phyloP scores from a whole-genome alignment of 352 stramenopile species.

The Pythium scleroteichum region DNA sequence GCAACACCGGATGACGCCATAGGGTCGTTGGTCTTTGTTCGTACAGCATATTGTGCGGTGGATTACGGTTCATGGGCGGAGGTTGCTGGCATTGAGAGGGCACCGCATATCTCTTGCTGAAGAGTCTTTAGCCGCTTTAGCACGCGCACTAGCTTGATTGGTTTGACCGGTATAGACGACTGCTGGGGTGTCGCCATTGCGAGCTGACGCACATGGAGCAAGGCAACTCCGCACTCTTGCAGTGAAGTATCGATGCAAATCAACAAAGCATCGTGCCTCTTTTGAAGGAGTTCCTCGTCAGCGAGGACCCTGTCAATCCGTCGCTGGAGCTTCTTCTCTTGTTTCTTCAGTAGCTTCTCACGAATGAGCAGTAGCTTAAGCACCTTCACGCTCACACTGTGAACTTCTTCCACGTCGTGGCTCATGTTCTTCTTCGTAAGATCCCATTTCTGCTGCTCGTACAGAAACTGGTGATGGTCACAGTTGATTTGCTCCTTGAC shows the following conservation, averaged over 20 bases:
- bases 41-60: too few relatives aligned
- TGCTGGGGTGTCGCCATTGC: constrained; percentile 7
- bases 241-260: constrained; percentile 35
- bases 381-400: constrained; percentile 61
- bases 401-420: constrained; percentile 60
- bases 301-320: constrained; percentile 19
- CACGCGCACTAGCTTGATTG: constrained; percentile 51
- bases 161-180: constrained; percentile 36
- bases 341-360: constrained; percentile 61
- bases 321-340: constrained; percentile 37
- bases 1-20: too few relatives aligned
- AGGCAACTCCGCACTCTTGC: constrained; percentile 48
- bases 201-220: constrained; percentile 55
- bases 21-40: too few relatives aligned
- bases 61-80: not conserved
- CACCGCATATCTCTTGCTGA: constrained; percentile 11
- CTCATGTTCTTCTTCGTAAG: constrained; percentile 49
- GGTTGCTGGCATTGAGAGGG: not conserved
- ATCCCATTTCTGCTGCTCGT: constrained; percentile 60
- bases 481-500: constrained; percentile 58
- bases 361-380: constrained; percentile 67
- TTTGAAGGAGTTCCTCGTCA: constrained; percentile 15
- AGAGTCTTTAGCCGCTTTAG: constrained; percentile 33
- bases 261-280: constrained; percentile 8
- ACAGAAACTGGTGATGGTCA: constrained; percentile 65